Evolutionary conservation across 2,329 filamentous ascomycete species (phyloP), one percentile per base, ranked within the genome.

Genomic region (Ceratocystis lukuohia): DNA sequence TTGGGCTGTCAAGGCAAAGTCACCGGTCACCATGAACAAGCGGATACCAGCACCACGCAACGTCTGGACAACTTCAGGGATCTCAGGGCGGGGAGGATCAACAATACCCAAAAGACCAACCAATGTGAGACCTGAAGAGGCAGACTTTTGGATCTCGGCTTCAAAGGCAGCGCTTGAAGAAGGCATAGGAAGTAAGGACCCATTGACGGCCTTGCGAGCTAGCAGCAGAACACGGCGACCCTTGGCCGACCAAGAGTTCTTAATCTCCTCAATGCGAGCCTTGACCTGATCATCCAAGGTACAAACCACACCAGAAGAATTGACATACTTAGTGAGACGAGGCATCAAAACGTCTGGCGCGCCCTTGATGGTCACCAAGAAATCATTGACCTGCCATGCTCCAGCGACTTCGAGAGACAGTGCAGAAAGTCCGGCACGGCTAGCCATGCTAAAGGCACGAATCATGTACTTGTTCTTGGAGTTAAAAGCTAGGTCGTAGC

Each of bases 301-400:
- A 46, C 92, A 88, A 72, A 84, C 88, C 74, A 88, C 89, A 70
- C 91, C 94, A 72, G 89, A 80, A 28, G 86, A 78, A 53, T 94
- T 94, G 69, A 93, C 78, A 15, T 96, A 76, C 57, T 86, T 84
- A 72, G 92, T 84, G 59, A 90, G 88, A 80, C 94, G 99, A 68
- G 94, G 88, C 71, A 96, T 92, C 69, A 99, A 83, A 71, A 99
- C 87, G 10, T 99, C 94, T 3, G 94, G 94, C n/a, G 95, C 94
- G 71, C 94, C 94, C 79, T 99, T 99, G 70, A 99, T 85, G 76
- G 65, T 81, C 79, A 67, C 83, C 86, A 66, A 82, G 81, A 70
- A 87, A 82, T 70, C 95, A 90, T 68, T 97, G 79, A 44, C 97
- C 94, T 63, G 95, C 99, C 94, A 99, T 97, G 77, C 93, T 96